A percentile compares a stretch with the other conserved stretches of the same genome.
phyloP scores from a whole-genome alignment of 441 rosid species.

The Flueggea neowawraea region DNA sequence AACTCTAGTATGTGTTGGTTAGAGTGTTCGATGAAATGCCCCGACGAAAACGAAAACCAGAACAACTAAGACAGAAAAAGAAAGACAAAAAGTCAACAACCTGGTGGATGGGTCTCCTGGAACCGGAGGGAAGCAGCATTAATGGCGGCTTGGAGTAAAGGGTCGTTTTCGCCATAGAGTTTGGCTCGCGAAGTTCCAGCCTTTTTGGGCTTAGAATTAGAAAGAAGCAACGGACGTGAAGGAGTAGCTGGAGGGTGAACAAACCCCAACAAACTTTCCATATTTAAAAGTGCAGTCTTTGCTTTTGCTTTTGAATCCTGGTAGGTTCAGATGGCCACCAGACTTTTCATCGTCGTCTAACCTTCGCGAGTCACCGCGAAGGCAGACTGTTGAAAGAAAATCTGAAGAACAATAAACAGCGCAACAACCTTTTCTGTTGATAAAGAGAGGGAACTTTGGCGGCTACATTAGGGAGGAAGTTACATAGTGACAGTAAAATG shows the following conservation, averaged over 20 bases:
- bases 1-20: too few relatives aligned
- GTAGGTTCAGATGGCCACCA: too few relatives aligned
- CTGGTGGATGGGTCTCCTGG: conserved; percentile 75
- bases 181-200: conserved; percentile 30
- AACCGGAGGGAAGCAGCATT: conserved; percentile 74
- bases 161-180: conserved; percentile 51
- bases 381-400: too few relatives aligned
- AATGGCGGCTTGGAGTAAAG: conserved; percentile 56
- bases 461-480: too few relatives aligned
- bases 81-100: conserved; percentile 18
- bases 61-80: neutral
- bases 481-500: too few relatives aligned
- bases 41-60: conserved; percentile 14
- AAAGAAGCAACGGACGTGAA: conserved; percentile 6
- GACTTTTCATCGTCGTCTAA: too few relatives aligned
- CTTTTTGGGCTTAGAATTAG: conserved; percentile 20
- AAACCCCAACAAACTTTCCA: conserved; percentile 31
- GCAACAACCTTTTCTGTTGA: too few relatives aligned
- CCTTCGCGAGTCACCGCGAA: too few relatives aligned
- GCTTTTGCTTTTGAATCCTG: too few relatives aligned
- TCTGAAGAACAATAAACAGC: too few relatives aligned
- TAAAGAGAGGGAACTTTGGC: too few relatives aligned
- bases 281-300: neutral
- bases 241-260: conserved; percentile 5
- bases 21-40: conserved; percentile 20